Evolutionary conservation across 352 stramenopile genomes (phyloP), one percentile per base, ranked within the genome.

Genomic region (Phytopythium boreale): DNA sequence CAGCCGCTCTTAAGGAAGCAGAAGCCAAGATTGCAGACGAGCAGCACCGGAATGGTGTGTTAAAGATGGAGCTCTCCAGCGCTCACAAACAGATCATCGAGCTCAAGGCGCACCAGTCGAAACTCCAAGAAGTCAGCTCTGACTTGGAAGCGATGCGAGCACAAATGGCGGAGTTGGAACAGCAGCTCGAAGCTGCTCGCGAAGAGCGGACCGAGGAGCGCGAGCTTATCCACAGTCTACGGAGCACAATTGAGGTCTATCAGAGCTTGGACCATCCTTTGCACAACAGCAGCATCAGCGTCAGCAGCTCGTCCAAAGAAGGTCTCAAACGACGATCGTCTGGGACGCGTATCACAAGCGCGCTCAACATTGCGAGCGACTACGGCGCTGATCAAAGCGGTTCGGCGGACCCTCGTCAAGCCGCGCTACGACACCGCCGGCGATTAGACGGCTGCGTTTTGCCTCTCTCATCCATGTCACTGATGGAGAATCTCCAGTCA

Each of bases 161-260:
- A 31, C 58, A 71, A 0, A 71, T 87, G 20, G 50, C 61, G 0
- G 58, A 67, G 4, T 43, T 83, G 2, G 72, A 87, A 58, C 55
- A 77, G 20, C 71, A 82, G 19, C 29, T 74, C 1, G 67, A 80
- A 15, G 63, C 74, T 44, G 66, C 76, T 7, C 66, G 65, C 29
- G 68, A 80, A 43, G 82, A 91, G 43, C 62, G 75, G 12, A 55
- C 53, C 15, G 82, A 91, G 55, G 79, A 88, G 37, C 69, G 69
- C 14, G 70, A 79, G 20, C 55, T 91, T 37, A 86, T 89, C 60
- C 61, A 88, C 61, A 91, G 82, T 43, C 66, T 91, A 11, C 77
- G 75, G 22, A 69, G 80, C 27, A 89, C 78, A 4, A 69, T 91
- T 26, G 70, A 80, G 46, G 74, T 80, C 15, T 91, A 91, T 46